Evolutionary conservation across 495 filamentous ascomycete species (phyloP), one percentile per base, ranked within the genome.

Genomic region (Xylaria curta): DNA sequence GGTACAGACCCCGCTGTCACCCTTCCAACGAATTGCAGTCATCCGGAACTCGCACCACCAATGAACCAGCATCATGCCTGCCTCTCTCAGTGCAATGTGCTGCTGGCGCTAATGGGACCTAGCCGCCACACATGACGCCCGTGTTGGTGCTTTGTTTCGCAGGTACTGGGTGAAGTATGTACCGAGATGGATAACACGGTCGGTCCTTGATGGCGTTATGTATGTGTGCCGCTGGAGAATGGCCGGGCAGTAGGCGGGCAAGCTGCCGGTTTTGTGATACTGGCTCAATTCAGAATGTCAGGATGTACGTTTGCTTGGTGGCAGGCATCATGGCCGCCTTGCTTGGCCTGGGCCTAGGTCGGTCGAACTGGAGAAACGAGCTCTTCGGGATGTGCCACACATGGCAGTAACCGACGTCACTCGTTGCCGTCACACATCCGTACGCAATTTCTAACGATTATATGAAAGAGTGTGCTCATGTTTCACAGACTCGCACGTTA

Each of bases 1-100:
- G 67, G 62, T 75, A 74, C 77, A 79, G 73, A 70, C 73, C 74
- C 76, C 74, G 72, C 77, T 77, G 75, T 77, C 73, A 79, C 74
- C 76, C 69, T 73, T 77, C 69, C 73, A 77, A 72, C 71, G 40
- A 64, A 72, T 71, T 79, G 77, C 72, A 71, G 51, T 51, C 54
- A 71, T 56, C 69, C 69, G 69, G 51, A 59, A 66, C 61, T 19
- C 42, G 49, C 69, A 66, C 69, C 6, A 71, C 69, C 69, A 70
- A 64, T 64, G 26, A 33, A 28, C 42, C 51, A 24, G 46, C 59
- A 64, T 69, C 58, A 54, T 53, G 31, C 53, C 60, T 46, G 26
- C 49, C 40, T 49, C 26, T 33, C 44, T n/a, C 38, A 28, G 58
- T 12, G 58, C 17, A 31, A 53, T 47, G 36, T 13, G 42, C 62